phyloP scores from a whole-genome alignment of 768 basidiomycete genomes.

The Porphyrellus cyaneotinctus region DNA sequence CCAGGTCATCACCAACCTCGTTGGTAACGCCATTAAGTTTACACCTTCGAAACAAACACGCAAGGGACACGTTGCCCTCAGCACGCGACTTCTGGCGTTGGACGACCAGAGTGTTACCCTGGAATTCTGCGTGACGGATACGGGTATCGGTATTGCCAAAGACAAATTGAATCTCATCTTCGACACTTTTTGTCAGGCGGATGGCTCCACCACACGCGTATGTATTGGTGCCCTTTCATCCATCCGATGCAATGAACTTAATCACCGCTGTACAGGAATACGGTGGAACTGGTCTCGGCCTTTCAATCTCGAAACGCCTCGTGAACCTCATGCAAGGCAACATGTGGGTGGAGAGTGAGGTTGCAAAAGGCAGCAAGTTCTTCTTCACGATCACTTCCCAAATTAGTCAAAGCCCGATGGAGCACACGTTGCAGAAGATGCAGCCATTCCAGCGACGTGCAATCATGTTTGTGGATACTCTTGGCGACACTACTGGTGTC shows the following conservation, averaged over 20 bases:
- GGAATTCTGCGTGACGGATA: conserved; percentile 97
- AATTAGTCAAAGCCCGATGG: conserved; percentile 71
- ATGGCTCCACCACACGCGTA: conserved; percentile 94
- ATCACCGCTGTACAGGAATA: conserved; percentile 63
- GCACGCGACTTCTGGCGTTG: conserved; percentile 70
- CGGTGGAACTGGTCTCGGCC: conserved; percentile 92
- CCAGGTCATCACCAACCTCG: conserved; percentile 93
- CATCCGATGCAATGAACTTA: conserved; percentile 8
- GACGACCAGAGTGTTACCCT: conserved; percentile 85
- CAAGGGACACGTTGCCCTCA: conserved; percentile 89
- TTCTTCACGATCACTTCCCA: conserved; percentile 94
- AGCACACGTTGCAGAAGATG: conserved; percentile 74
- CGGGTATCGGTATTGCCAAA: conserved; percentile 97
- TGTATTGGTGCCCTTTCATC: conserved; percentile 25
- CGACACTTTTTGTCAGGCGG: conserved; percentile 98
- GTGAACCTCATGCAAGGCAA: conserved; percentile 97
- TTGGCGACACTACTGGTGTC: conserved; percentile 71
- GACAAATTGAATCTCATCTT: conserved; percentile 98
- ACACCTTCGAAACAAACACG: conserved; percentile 74
- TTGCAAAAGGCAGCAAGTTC: conserved; percentile 89
- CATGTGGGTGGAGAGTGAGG: conserved; percentile 98
- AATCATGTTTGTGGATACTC: conserved; percentile 89
- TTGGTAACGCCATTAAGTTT: conserved; percentile 97
- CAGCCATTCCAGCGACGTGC: conserved; percentile 81
- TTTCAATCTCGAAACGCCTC: conserved; percentile 96